Percentiles rank a stretch among this genome's conserved stretches.
Conservation (phyloP, 805 yeast species). For the Debaryomyces hansenii region DNA sequence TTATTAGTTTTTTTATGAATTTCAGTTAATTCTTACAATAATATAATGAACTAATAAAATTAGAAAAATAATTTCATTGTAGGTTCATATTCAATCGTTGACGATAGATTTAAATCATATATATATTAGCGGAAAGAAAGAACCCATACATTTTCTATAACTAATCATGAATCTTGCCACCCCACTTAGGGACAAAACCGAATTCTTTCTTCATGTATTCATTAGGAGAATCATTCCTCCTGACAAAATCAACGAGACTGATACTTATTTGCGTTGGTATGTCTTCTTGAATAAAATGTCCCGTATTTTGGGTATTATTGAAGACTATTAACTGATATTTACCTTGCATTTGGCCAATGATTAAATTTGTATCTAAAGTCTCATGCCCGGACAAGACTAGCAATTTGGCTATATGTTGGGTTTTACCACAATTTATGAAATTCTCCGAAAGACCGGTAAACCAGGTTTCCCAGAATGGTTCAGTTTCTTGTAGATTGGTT, state of each 20-base stretch:
- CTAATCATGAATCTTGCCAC: constrained; percentile 27
- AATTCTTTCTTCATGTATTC: constrained; percentile 29
- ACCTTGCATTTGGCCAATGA: constrained; percentile 98
- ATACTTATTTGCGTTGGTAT: constrained; percentile 66
- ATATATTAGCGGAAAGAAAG: too few species aligned
- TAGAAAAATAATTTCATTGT: too few species aligned
- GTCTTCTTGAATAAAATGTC: constrained; percentile 97
- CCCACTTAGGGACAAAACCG: constrained; percentile 40
- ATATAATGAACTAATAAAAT: too few species aligned
- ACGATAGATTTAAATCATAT: too few species aligned
- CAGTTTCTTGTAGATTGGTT: constrained; percentile 60
- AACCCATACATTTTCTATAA: neutral
- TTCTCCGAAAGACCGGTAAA: constrained; percentile 63
- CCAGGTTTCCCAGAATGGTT: constrained; percentile 81
- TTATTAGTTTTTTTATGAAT: too few species aligned
- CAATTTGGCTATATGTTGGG: constrained; percentile 53
- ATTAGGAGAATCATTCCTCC: constrained; percentile 41
- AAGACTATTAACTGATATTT: constrained; percentile 86
- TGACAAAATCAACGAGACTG: constrained; percentile 50
- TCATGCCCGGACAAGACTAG: constrained; percentile 88
- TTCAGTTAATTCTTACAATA: too few species aligned
- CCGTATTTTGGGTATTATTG: constrained; percentile 52
- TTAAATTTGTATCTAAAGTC: constrained; percentile 76
- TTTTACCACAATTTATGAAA: constrained; percentile 36
- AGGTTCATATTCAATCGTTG: too few species aligned